phyloP scores from a whole-genome alignment of 495 filamentous ascomycete genomes.

The Ascobolus immersus region DNA sequence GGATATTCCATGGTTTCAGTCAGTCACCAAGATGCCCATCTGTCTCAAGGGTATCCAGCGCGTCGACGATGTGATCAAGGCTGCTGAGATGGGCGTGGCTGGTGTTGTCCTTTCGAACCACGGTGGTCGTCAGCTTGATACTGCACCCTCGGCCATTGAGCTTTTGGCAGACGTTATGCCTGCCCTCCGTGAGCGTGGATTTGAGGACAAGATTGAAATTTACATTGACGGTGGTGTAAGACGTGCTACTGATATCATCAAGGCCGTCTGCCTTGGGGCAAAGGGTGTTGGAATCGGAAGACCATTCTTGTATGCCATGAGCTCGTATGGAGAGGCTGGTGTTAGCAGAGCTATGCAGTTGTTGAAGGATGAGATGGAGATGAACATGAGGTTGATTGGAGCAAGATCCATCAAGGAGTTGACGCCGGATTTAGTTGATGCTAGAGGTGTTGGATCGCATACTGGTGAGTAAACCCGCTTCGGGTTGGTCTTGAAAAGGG shows the following conservation, averaged over 20 bases:
- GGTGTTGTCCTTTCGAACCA: slow-evolving; percentile 94
- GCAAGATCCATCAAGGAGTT: no score
- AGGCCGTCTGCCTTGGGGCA: slow-evolving; percentile 80
- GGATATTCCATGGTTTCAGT: slow-evolving; percentile 83
- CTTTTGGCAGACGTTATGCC: slow-evolving; percentile 93
- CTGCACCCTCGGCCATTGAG: slow-evolving; percentile 72
- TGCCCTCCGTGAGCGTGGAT: slow-evolving; percentile 54
- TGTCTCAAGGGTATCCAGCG: slow-evolving; percentile 90
- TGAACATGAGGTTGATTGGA: slow-evolving; percentile 96
- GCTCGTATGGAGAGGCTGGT: slow-evolving; percentile 62
- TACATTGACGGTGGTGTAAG: slow-evolving; percentile 79
- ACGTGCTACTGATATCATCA: slow-evolving; percentile 81
- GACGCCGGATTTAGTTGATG: no score
- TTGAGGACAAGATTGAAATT: slow-evolving; percentile 66
- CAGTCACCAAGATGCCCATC: slow-evolving; percentile 88
- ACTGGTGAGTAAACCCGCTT: no score
- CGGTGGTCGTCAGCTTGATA: slow-evolving; percentile 90
- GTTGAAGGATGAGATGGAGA: slow-evolving; percentile 94
- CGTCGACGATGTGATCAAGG: slow-evolving; percentile 76
- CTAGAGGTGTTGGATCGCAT: no score
- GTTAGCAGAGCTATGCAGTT: slow-evolving; percentile 84
- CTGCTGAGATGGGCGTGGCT: slow-evolving; percentile 59
- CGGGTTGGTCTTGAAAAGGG: no score
- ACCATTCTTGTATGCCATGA: slow-evolving; percentile 92
- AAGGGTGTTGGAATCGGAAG: slow-evolving; percentile 83